phyloP scores from a whole-genome alignment of 139 green algal species.

The Desmodesmus armatus region DNA sequence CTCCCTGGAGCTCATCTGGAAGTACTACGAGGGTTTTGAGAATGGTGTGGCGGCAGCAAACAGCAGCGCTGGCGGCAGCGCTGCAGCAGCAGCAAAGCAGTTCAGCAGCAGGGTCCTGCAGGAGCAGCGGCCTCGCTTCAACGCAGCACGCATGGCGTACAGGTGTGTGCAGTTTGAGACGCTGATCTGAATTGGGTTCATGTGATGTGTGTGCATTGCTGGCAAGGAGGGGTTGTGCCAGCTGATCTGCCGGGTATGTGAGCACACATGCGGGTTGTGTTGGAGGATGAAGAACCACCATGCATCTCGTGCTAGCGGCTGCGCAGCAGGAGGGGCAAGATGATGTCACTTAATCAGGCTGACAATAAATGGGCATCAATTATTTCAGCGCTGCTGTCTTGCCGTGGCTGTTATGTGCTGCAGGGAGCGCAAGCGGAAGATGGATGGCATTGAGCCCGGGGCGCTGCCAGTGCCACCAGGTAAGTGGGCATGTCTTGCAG shows the following conservation, averaged over 20 bases:
- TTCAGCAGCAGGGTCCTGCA: constrained; percentile 73
- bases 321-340: too few species aligned
- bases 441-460: constrained; percentile 62
- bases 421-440: constrained; percentile 44
- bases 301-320: too few species aligned
- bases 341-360: neutral
- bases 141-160: constrained; percentile 65
- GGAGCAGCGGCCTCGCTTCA: constrained; percentile 84
- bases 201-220: constrained; percentile 49
- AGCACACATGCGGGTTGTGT: neutral
- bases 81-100: constrained; percentile 31
- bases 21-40: constrained; percentile 92
- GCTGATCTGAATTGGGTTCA: constrained; percentile 63
- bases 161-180: constrained; percentile 48
- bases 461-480: constrained; percentile 78
- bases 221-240: neutral
- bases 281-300: too few species aligned
- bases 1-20: constrained; percentile 87
- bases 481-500: neutral
- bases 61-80: neutral
- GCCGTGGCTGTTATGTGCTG: neutral
- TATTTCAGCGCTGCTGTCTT: too few species aligned
- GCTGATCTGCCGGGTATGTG: neutral
- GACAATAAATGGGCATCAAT: neutral
- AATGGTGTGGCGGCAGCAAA: constrained; percentile 40